These are phyloP conservation scores for Ceratocystis papillata DNA, from an alignment of 2,329 filamentous ascomycete genomes.

Conservation along the genomic window DNA sequence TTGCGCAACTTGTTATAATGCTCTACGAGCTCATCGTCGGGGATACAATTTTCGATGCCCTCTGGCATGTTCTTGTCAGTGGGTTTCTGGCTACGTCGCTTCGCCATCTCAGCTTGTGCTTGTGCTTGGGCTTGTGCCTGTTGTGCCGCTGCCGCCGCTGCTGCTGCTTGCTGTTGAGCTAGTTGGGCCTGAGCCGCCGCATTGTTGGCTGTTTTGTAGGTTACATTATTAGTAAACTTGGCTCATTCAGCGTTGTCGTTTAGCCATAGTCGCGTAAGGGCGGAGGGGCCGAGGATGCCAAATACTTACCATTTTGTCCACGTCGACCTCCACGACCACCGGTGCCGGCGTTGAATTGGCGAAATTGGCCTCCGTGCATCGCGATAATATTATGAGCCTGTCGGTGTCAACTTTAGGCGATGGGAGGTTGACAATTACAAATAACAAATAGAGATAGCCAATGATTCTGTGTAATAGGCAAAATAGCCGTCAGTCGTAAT, in stretches of 20 bases:
- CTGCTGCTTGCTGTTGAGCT: slow-evolving; percentile 36
- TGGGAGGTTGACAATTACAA: not conserved
- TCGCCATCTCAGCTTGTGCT: slow-evolving; percentile 52
- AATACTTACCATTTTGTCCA: slow-evolving; percentile 20
- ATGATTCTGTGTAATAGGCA: not conserved
- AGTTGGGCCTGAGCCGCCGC: slow-evolving; percentile 45
- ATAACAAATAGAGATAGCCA: not conserved
- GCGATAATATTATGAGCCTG: not conserved
- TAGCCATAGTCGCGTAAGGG: no score
- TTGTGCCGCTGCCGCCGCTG: slow-evolving; percentile 39
- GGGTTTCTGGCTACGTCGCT: slow-evolving; percentile 75
- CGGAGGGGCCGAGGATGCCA: not conserved
- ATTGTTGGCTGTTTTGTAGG: slow-evolving; percentile 11
- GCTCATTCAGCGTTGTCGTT: no score
- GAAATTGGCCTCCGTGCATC: slow-evolving; percentile 24
- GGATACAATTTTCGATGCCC: slow-evolving; percentile 68
- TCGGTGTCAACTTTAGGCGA: not conserved
- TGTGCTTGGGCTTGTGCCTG: slow-evolving; percentile 42
- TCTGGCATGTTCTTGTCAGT: slow-evolving; percentile 94
- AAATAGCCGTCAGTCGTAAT: not conserved
- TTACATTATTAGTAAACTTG: not conserved
- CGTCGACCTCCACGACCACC: slow-evolving; percentile 15
- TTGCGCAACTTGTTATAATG: slow-evolving; percentile 78
- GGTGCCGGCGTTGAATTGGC: slow-evolving; percentile 23
- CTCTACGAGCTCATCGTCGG: slow-evolving; percentile 64